phyloP scores from a whole-genome alignment of 345 rosid species.

The thale cress (Arabidopsis thaliana) region TAIR10.1 NC_003070.9:19489501-19490000 shows the following conservation, averaged over 20 bases:
- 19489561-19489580: not conserved
- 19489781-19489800: slow-evolving; percentile 3
- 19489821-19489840: no score
- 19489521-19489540: slow-evolving; percentile 70
- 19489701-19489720: slow-evolving; percentile 41
- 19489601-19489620: not conserved
- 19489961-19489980: slow-evolving; percentile 8
- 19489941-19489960: not conserved
- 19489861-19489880: not conserved
- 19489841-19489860: no score
- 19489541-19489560: slow-evolving; percentile 30
- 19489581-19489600: slow-evolving; percentile 21
- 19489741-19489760: slow-evolving; percentile 45
- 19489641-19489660: not conserved
- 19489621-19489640: no score
- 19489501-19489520: slow-evolving; percentile 58
- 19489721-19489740: slow-evolving; percentile 47
- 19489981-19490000: slow-evolving; percentile 42
- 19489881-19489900: slow-evolving; percentile 12
- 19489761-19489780: slow-evolving; percentile 18
- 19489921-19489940: not conserved
- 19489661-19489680: not conserved
- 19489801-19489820: not conserved
- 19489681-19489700: slow-evolving; percentile 47
- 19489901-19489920: slow-evolving; percentile 24